Evolutionary conservation across 2,329 filamentous ascomycete genomes (phyloP).

Genomic region (Byssoonygena ceratinophila): DNA sequence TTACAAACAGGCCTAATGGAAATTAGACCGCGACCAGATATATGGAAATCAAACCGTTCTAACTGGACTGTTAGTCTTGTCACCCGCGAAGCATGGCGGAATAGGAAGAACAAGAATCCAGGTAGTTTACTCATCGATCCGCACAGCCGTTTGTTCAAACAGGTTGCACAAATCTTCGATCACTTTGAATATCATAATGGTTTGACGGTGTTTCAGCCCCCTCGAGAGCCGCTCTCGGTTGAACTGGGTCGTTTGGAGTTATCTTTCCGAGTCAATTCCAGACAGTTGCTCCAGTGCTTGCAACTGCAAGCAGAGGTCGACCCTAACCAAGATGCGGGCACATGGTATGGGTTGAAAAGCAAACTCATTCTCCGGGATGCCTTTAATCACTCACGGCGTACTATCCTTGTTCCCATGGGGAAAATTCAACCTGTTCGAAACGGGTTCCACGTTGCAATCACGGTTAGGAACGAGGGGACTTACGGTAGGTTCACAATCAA

Average conservation of each 20-base stretch:
- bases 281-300: slow-evolving; percentile 34
- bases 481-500: slow-evolving; percentile 44
- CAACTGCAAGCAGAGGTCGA: slow-evolving; percentile 45
- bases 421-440: slow-evolving; percentile 15
- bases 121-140: slow-evolving; percentile 29
- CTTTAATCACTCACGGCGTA: slow-evolving; percentile 20
- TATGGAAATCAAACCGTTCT: slow-evolving; percentile 21
- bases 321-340: slow-evolving; percentile 36
- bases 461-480: slow-evolving; percentile 23
- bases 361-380: slow-evolving; percentile 39
- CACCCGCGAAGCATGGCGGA: slow-evolving; percentile 20
- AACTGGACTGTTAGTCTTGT: slow-evolving; percentile 25
- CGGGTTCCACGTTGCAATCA: slow-evolving; percentile 29
- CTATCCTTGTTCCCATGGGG: slow-evolving; percentile 35
- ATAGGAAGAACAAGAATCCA: slow-evolving; percentile 2
- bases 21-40: slow-evolving; percentile 22
- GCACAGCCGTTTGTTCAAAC: slow-evolving; percentile 32
- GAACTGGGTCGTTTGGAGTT: slow-evolving; percentile 42
- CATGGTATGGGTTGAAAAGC: slow-evolving; percentile 41
- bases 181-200: slow-evolving; percentile 40
- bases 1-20: slow-evolving; percentile 21
- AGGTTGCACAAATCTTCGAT: slow-evolving; percentile 34
- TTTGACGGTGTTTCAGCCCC: slow-evolving; percentile 43
- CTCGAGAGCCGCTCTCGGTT: slow-evolving; percentile 25
- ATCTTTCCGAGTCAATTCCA: slow-evolving; percentile 34